These are phyloP conservation scores for Panellus pusillus DNA, from an alignment of 768 basidiomycete genomes.

Conservation along the genomic window DNA sequence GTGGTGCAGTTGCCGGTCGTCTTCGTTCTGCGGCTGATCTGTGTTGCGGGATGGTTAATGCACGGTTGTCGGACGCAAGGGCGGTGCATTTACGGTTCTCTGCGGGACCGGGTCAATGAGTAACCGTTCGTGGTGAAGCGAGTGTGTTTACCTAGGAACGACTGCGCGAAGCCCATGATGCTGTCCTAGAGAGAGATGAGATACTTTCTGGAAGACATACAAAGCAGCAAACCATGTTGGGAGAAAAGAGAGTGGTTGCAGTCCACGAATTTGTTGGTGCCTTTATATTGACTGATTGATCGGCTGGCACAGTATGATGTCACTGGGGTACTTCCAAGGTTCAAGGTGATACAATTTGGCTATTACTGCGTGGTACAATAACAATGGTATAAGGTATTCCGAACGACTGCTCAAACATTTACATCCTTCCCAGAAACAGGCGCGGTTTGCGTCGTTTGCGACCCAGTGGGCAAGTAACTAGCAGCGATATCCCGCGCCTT, in stretches of 20 bases:
- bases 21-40: constrained; percentile 5
- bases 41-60: no score
- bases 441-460: constrained; percentile 24
- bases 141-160: constrained; percentile 5
- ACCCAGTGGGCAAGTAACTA: constrained; percentile 28
- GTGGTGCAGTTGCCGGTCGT: constrained; percentile 1
- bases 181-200: constrained; percentile 1
- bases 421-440: constrained; percentile 8
- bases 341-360: no score
- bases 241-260: background rate
- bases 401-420: background rate
- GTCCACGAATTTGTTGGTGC: no score
- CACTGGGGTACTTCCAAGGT: no score
- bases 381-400: no score
- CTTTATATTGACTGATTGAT: background rate
- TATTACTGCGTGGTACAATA: no score
- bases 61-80: no score
- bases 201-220: background rate
- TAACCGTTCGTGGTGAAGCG: background rate
- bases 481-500: constrained; percentile 39
- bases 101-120: constrained; percentile 1
- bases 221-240: constrained; percentile 53
- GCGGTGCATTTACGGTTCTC: background rate
- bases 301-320: background rate
- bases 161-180: constrained; percentile 8